These are phyloP conservation scores for Moesziomyces globuligerus DNA, from an alignment of 1,284 basidiomycete genomes.

Conservation along the genomic window DNA sequence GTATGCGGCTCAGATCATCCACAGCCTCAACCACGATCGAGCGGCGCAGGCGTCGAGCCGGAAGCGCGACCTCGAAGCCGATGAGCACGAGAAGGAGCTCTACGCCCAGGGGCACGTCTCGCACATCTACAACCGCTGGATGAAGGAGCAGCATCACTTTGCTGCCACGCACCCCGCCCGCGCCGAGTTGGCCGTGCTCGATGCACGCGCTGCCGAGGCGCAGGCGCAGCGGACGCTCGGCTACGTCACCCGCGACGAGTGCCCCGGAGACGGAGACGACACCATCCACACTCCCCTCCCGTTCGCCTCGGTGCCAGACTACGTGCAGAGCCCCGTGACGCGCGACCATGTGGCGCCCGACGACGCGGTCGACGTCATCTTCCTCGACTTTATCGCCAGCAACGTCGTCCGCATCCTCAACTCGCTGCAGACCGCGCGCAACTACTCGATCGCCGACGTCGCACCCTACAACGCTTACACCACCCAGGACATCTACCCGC, in stretches of 20 bases:
- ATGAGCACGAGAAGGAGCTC: conserved; percentile 25
- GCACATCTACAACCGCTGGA: conserved; percentile 49
- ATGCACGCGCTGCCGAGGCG: conserved; percentile 24
- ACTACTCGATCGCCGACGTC: conserved; percentile 44
- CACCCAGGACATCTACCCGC: conserved; percentile 61
- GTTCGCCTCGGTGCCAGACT: conserved; percentile 55
- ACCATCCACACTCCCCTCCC: conserved; percentile 52
- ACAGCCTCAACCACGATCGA: conserved; percentile 41
- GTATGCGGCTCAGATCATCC: conserved; percentile 50
- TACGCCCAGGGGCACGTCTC: conserved; percentile 41
- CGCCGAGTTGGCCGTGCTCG: conserved; percentile 22
- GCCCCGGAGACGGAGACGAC: conserved; percentile 55
- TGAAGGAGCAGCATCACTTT: conserved; percentile 19
- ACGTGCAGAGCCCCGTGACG: conserved; percentile 46
- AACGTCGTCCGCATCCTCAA: conserved; percentile 44
- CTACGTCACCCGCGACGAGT: conserved; percentile 61
- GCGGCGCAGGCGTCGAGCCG: conserved; percentile 17
- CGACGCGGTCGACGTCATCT: conserved; percentile 45
- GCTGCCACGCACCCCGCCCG: conserved; percentile 4
- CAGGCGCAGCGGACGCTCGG: conserved; percentile 44
- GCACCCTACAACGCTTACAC: conserved; percentile 54
- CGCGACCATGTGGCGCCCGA: conserved; percentile 8
- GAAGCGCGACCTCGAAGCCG: conserved; percentile 15
- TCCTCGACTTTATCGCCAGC: conserved; percentile 54
- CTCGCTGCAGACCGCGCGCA: conserved; percentile 19